Conservation (phyloP, 2,329 filamentous ascomycete genomes). For the Aspergillus uvarum region DNA sequence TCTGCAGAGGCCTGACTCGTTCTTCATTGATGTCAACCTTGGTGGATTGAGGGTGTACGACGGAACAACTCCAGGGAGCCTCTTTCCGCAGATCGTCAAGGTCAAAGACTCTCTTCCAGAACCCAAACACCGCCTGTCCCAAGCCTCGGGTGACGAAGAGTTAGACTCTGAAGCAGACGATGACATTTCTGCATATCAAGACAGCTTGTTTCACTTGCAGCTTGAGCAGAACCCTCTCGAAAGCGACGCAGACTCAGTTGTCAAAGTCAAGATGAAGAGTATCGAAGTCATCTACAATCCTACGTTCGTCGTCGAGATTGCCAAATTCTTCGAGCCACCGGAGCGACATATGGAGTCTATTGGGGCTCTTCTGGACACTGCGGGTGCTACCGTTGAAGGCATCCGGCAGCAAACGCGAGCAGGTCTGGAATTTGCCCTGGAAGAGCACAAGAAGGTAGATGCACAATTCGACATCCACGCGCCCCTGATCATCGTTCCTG, state of each 20-base stretch:
- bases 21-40: conserved; percentile 83
- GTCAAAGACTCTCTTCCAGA: conserved; percentile 80
- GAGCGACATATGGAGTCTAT: conserved; percentile 99
- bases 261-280: conserved; percentile 89
- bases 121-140: conserved; percentile 44
- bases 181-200: conserved; percentile 52
- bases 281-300: conserved; percentile 98
- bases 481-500: conserved; percentile 91
- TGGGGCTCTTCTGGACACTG: conserved; percentile 88
- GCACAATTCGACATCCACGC: conserved; percentile 94
- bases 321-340: conserved; percentile 93
- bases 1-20: conserved; percentile 84
- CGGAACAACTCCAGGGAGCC: conserved; percentile 84
- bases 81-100: conserved; percentile 92
- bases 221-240: conserved; percentile 96
- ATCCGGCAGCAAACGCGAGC: conserved; percentile 93
- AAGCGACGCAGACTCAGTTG: conserved; percentile 82
- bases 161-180: conserved; percentile 41
- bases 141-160: conserved; percentile 34
- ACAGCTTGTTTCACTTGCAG: conserved; percentile 88
- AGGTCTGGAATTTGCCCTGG: conserved; percentile 90
- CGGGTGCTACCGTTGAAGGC: conserved; percentile 92
- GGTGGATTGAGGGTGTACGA: conserved; percentile 94
- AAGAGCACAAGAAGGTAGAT: conserved; percentile 98
- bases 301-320: conserved; percentile 83